Evolutionary conservation across 192 early-diverging fungal genomes (phyloP).

Genomic region (Neocallimastix lanati): DNA sequence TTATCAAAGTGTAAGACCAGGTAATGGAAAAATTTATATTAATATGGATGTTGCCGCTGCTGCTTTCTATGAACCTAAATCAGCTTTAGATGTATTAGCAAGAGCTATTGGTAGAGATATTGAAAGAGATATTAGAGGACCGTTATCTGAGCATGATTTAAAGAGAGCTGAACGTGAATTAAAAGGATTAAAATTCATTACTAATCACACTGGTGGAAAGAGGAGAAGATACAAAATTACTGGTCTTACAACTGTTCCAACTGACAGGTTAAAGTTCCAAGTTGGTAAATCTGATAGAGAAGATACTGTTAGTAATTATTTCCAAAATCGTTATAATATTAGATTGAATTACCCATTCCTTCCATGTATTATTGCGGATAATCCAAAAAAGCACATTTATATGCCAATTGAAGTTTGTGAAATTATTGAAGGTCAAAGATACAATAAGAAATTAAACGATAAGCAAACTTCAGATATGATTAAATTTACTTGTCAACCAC

Average conservation of each 20-base stretch:
- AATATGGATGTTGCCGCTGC: constrained; percentile 41
- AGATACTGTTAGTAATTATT: constrained; percentile 9
- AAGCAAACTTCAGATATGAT: constrained; percentile 21
- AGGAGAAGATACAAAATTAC: neutral
- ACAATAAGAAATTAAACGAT: constrained; percentile 9
- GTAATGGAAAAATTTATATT: constrained; percentile 35
- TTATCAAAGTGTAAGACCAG: constrained; percentile 71
- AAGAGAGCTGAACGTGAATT: neutral
- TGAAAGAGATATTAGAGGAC: neutral
- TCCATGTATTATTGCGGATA: constrained; percentile 9
- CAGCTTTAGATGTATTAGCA: neutral
- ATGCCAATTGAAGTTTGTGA: constrained; percentile 17
- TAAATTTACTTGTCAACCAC: constrained; percentile 11
- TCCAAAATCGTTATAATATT: constrained; percentile 5
- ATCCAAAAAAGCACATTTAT: constrained; percentile 1
- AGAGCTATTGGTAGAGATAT: neutral
- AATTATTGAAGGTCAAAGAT: constrained; percentile 13
- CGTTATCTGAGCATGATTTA: neutral
- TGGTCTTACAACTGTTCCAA: neutral
- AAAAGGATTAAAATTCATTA: neutral
- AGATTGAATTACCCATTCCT: constrained; percentile 7
- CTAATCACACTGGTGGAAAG: neutral
- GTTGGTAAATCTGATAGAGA: neutral
- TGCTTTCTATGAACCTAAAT: constrained; percentile 29
- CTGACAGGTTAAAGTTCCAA: neutral